Conservation (phyloP, 2,329 filamentous ascomycete species). For the Exophiala viscosa region DNA sequence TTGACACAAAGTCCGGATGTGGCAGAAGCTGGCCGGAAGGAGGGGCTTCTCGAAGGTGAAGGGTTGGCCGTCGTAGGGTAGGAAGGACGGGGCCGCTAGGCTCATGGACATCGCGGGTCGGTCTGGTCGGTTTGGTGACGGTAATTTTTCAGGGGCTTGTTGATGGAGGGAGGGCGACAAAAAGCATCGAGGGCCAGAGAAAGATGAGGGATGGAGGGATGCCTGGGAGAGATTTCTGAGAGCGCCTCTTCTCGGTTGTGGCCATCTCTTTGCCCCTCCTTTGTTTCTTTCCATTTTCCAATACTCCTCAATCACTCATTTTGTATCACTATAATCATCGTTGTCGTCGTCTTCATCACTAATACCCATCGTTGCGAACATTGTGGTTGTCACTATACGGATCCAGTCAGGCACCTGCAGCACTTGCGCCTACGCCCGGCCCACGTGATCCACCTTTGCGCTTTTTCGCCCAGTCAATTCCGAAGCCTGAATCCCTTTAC, state of each 20-base stretch:
- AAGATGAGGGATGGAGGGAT: conserved; percentile 2
- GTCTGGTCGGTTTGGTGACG: conserved; percentile 5
- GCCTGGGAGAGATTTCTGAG: conserved; percentile 5
- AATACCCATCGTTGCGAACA: background rate
- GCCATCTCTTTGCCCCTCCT: conserved; percentile 18
- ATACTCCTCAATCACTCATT: conserved; percentile 1
- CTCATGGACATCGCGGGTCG: conserved; percentile 8
- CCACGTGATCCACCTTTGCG: conserved; percentile 21
- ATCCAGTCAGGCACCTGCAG: conserved; percentile 3
- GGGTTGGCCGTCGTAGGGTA: conserved; percentile 2
- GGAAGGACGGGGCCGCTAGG: conserved; percentile 6
- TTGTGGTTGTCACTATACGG: background rate
- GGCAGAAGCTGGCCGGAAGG: conserved; percentile 7
- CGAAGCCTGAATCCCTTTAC: conserved; percentile 2
- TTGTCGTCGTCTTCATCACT: conserved; percentile 11
- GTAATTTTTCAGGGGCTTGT: conserved; percentile 15
- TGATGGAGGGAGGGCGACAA: conserved; percentile 6
- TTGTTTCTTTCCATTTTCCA: conserved; percentile 14
- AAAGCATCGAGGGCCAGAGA: conserved; percentile 39
- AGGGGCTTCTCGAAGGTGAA: conserved; percentile 8
- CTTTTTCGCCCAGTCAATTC: conserved; percentile 19
- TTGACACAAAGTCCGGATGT: conserved; percentile 4
- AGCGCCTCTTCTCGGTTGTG: conserved; percentile 6
- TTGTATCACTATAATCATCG: conserved; percentile 6
- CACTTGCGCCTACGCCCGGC: conserved; percentile 7